phyloP scores from a whole-genome alignment of 139 green algal species.

The Chlamydomonas asymmetrica region DNA sequence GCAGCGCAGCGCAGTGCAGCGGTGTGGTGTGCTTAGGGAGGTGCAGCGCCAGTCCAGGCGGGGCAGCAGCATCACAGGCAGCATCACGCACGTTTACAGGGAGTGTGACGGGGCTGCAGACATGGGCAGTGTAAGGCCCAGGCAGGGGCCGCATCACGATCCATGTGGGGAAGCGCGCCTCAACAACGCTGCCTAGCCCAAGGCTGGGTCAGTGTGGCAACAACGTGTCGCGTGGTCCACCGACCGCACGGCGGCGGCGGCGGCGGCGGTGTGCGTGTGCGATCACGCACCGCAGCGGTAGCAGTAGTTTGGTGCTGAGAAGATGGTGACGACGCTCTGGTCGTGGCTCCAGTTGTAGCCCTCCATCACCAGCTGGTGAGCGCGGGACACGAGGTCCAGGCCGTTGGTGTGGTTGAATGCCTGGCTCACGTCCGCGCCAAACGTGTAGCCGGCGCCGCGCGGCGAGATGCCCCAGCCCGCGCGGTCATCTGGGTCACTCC shows the following conservation, averaged over 20 bases:
- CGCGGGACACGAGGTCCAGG: constrained; percentile 90
- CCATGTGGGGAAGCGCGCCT: not conserved
- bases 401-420: constrained; percentile 99
- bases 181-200: too few relatives aligned
- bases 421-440: constrained; percentile 94
- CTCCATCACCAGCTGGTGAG: constrained; percentile 99
- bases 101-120: too few relatives aligned
- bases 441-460: constrained; percentile 97
- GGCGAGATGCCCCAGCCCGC: constrained; percentile 98
- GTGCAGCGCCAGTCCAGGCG: not conserved
- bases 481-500: constrained; percentile 96
- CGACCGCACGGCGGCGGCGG: not conserved
- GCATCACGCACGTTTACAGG: too few relatives aligned
- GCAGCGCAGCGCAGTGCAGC: too few relatives aligned
- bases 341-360: constrained; percentile 97
- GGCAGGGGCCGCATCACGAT: too few relatives aligned
- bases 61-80: not conserved
- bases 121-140: too few relatives aligned
- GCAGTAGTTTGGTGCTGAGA: constrained; percentile 99
- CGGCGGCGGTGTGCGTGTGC: not conserved
- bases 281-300: constrained; percentile 78
- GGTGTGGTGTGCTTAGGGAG: too few relatives aligned
- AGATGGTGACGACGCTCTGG: constrained; percentile 97
- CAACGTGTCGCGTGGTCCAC: not conserved
- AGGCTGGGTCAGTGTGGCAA: not conserved